A percentile compares a stretch with the other conserved stretches of the same genome.
Conservation (phyloP, 257 asterid species). For the Lycium ferocissimum region DNA sequence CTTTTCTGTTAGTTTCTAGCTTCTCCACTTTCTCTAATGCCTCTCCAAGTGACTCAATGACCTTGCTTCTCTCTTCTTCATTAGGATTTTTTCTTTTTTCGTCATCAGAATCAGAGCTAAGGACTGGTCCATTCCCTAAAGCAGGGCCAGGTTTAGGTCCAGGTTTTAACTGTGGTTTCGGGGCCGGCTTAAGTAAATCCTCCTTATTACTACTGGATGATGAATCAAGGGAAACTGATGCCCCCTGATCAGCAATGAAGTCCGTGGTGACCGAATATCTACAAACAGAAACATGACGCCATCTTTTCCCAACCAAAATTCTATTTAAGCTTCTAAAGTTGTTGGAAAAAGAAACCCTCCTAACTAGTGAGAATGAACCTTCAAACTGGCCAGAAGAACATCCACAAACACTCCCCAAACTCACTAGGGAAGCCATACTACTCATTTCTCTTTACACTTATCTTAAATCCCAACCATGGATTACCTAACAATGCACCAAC, state of each 20-base stretch:
- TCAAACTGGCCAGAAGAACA: constrained; percentile 73
- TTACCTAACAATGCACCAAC: constrained; percentile 32
- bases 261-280: constrained; percentile 84
- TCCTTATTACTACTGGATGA: constrained; percentile 58
- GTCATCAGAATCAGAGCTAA: constrained; percentile 44
- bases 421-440: constrained; percentile 88
- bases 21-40: constrained; percentile 90
- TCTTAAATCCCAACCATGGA: constrained; percentile 38
- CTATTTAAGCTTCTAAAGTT: constrained; percentile 59
- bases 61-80: constrained; percentile 65
- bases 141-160: constrained; percentile 55
- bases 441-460: constrained; percentile 60
- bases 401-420: constrained; percentile 81
- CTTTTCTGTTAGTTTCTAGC: constrained; percentile 68
- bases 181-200: constrained; percentile 76
- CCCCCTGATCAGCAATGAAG: constrained; percentile 71
- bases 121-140: constrained; percentile 51
- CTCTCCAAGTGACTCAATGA: constrained; percentile 84
- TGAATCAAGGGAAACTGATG: constrained; percentile 81
- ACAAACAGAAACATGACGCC: constrained; percentile 81
- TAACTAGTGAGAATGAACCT: constrained; percentile 72
- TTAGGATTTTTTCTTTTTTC: constrained; percentile 42
- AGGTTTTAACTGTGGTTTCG: constrained; percentile 76
- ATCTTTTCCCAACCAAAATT: constrained; percentile 64
- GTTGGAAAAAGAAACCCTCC: constrained; percentile 56